phyloP scores from a whole-genome alignment of 2,329 filamentous ascomycete genomes.

The Pezicula neosporulosa region DNA sequence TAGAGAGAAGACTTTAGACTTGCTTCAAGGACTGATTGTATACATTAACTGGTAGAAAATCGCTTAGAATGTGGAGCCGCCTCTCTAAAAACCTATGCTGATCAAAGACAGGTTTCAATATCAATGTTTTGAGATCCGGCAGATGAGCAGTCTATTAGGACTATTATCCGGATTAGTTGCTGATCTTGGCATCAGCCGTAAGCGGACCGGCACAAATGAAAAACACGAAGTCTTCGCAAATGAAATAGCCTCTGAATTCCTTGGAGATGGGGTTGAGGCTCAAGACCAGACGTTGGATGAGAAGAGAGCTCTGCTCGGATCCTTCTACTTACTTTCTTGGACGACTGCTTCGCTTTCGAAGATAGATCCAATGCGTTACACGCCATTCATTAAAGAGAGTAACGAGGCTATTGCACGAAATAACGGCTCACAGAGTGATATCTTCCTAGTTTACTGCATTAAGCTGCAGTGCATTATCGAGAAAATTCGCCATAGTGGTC shows the following conservation, averaged over 20 bases:
- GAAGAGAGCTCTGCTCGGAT: conserved; percentile 28
- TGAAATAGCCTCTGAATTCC: neutral
- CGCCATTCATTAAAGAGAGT: neutral
- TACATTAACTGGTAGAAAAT: conserved; percentile 6
- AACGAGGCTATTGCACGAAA: neutral
- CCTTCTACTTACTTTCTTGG: conserved; percentile 26
- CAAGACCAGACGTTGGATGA: conserved; percentile 14
- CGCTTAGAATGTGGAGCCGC: neutral
- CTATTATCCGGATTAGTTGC: neutral
- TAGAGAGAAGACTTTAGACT: conserved; percentile 4
- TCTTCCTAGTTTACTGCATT: neutral
- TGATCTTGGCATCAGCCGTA: neutral
- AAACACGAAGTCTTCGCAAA: conserved; percentile 24
- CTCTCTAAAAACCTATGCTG: neutral
- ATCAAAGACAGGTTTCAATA: neutral
- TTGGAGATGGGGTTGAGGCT: neutral
- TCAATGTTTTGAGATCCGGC: neutral
- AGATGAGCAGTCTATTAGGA: neutral
- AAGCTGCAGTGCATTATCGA: neutral
- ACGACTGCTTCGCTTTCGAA: neutral
- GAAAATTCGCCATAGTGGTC: neutral
- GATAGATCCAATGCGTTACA: conserved; percentile 3
- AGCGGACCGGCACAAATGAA: neutral
- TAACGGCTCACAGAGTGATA: neutral
- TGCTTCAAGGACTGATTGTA: conserved; percentile 10